Evolutionary conservation across 169 alveolate species (phyloP).

Genomic region (Cryptosporidium ryanae): DNA sequence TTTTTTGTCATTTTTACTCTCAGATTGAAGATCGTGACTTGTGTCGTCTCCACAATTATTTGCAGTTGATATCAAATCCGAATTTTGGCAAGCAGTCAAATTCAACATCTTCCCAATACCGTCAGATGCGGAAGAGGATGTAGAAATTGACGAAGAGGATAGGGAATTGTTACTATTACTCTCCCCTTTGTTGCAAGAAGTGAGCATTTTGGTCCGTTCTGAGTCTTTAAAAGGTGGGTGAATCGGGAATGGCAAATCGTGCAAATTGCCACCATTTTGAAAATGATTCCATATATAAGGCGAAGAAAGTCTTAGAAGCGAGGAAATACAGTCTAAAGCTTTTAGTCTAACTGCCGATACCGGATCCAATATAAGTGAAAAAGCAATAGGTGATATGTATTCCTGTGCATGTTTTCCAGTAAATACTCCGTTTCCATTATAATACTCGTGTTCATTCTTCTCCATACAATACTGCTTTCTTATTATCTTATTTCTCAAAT

Average conservation of each 20-base stretch:
- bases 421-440: conserved; percentile 1
- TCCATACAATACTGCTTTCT: conserved; percentile 1
- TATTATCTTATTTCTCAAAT: conserved; percentile 13
- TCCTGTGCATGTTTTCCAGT: conserved; percentile 52
- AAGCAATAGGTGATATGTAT: conserved; percentile 69
- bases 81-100: not conserved
- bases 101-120: not conserved
- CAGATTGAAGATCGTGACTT: not conserved
- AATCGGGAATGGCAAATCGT: conserved; percentile 51
- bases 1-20: not conserved
- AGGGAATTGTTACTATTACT: not conserved
- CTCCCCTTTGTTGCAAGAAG: not conserved
- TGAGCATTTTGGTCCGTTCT: not conserved
- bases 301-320: conserved; percentile 64
- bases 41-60: not conserved
- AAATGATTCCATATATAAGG: conserved; percentile 67
- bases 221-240: not conserved
- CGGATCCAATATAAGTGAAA: conserved; percentile 53
- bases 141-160: conserved; percentile 11
- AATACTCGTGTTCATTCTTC: not conserved
- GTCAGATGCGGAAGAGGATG: not conserved
- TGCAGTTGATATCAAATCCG: too few relatives aligned
- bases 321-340: conserved; percentile 55
- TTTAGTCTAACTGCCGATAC: conserved; percentile 53
- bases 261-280: conserved; percentile 65